These are phyloP conservation scores for Petasospora fabianii DNA, from an alignment of 1,139 yeast genomes.

Conservation along the genomic window DNA sequence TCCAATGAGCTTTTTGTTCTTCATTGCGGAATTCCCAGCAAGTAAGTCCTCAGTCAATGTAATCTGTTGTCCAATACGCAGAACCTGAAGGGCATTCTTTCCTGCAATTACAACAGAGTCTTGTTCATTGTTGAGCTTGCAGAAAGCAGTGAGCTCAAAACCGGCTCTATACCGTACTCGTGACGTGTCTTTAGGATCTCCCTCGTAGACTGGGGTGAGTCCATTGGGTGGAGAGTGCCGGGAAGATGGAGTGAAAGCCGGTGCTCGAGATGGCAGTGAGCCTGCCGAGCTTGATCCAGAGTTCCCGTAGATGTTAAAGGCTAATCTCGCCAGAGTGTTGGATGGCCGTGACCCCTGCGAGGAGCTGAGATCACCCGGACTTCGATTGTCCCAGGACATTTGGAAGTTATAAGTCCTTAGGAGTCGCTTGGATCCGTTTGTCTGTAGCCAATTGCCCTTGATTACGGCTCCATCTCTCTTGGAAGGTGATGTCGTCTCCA, in stretches of 20 bases:
- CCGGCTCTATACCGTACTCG: slow-evolving; percentile 16
- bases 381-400: slow-evolving; percentile 20
- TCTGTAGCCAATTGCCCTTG: too few species aligned
- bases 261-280: slow-evolving; percentile 10
- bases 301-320: slow-evolving; percentile 28
- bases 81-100: slow-evolving; percentile 49
- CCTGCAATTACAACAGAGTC: slow-evolving; percentile 57
- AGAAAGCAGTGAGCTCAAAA: slow-evolving; percentile 23
- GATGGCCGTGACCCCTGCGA: slow-evolving; percentile 16
- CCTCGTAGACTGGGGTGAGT: slow-evolving; percentile 12
- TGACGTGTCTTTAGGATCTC: slow-evolving; percentile 6
- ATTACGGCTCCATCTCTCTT: too few species aligned
- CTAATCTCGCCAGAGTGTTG: slow-evolving; percentile 25
- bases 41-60: slow-evolving; percentile 33
- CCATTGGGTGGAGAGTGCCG: slow-evolving; percentile 13
- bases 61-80: slow-evolving; percentile 38
- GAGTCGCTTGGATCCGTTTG: too few species aligned
- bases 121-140: slow-evolving; percentile 30
- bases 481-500: too few species aligned
- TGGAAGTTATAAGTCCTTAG: too few species aligned
- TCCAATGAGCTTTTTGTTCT: slow-evolving; percentile 41
- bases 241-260: slow-evolving; percentile 7
- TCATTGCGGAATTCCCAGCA: slow-evolving; percentile 26
- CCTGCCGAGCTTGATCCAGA: slow-evolving; percentile 14
- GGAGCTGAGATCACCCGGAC: slow-evolving; percentile 6